phyloP scores from a whole-genome alignment of 2,329 filamentous ascomycete species.

The Niveomyces coronatus region DNA sequence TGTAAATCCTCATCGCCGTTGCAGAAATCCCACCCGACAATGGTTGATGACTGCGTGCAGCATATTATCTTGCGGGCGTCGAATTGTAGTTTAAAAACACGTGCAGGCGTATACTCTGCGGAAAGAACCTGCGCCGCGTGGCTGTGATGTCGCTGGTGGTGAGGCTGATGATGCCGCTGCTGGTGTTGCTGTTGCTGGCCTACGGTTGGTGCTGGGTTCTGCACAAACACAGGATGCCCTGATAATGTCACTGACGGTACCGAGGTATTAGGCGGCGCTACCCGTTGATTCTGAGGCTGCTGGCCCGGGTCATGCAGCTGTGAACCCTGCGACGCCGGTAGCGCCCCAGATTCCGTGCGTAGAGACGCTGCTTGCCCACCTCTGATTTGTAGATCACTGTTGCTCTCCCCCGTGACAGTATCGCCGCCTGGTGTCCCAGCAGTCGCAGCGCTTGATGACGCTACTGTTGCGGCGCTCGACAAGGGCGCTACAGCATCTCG shows the following conservation, averaged over 20 bases:
- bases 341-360: not conserved
- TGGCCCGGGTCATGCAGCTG: too few species aligned
- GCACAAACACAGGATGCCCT: too few species aligned
- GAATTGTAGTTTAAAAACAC: constrained; percentile 96
- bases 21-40: constrained; percentile 97
- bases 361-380: not conserved
- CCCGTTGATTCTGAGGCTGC: too few species aligned
- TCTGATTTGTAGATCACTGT: not conserved
- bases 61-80: constrained; percentile 89
- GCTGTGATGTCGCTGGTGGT: constrained; percentile 37
- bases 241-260: too few species aligned
- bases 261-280: too few species aligned
- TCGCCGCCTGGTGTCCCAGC: not conserved
- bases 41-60: constrained; percentile 82
- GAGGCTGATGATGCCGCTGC: constrained; percentile 8
- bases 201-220: constrained; percentile 8
- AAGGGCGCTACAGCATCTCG: not conserved
- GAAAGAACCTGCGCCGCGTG: too few species aligned
- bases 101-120: constrained; percentile 37
- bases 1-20: constrained; percentile 73
- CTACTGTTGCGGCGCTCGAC: not conserved
- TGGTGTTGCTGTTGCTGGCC: constrained; percentile 1
- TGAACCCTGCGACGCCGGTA: too few species aligned
- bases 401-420: not conserved
- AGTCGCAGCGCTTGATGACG: not conserved